Base-by-base conservation (phyloP, 257 asterid species). In the Lycium ferocissimum region DNA sequence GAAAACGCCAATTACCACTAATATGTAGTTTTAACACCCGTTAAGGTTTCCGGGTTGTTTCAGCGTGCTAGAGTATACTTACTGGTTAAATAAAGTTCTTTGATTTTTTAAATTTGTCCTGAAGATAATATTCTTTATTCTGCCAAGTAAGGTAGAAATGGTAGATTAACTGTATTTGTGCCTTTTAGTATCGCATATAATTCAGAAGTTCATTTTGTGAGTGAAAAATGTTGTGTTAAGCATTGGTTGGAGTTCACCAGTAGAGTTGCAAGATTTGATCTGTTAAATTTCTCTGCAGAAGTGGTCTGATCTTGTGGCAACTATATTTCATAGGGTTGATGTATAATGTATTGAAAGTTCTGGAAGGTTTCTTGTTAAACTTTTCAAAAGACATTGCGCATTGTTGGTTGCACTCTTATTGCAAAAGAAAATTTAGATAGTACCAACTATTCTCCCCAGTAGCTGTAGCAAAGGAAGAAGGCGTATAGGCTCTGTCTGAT, bases 241-340 rank as follows among this genome's bases (percentile, higher is more conserved):
- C 11, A 59, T 59, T 59, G 73, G 45, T 33, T 66, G 45, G 73
- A 66, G 43, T 66, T 66, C n/a, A 66, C 40, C 45, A 33, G 73
- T 33, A 33, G 45, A 33, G 45, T 66, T 33, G 43, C 73, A 66
- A 66, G 45, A 33, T 33, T 13, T 2, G 18, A 66, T 66, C 73
- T 8, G 73, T 4, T 11, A 5, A 65, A 66, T 66, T 66, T 66
- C n/a, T 33, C 45, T 11, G 45, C 43, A 33, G 9, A 66, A 14
- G 73, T 66, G n/a, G n/a, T 66, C 73, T 66, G 73, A 66, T 66
- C 73, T 66, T 66, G 45, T 66, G n/a, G n/a, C 17, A 65, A 33
- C 73, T 66, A 4, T 33, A 66, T 66, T 66, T 33, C 9, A 66
- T 66, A 66, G n/a, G 43, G 45, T 63, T 66, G 72, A 14, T 8